Evolutionary conservation across 75 land plant genomes (phyloP).

Genomic region (Azolla pinnata): DNA sequence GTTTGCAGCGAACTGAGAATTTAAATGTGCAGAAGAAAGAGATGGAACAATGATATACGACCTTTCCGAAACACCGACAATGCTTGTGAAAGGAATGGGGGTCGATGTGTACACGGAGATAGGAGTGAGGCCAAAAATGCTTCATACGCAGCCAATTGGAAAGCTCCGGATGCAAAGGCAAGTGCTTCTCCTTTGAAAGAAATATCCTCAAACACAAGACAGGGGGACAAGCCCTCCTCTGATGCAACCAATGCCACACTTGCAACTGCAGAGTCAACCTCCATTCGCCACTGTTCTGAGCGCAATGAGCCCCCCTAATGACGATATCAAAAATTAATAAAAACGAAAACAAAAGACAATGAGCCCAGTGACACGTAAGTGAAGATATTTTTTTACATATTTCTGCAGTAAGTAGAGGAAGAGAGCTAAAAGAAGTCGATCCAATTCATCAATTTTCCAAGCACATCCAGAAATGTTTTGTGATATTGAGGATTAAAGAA

Average conservation of each 20-base stretch:
- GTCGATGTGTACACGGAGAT: constrained; percentile 53
- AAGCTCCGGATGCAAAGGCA: constrained; percentile 32
- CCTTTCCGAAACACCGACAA: constrained; percentile 76
- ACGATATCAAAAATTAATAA: too few species aligned
- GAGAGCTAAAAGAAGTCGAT: too few species aligned
- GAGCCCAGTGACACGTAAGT: too few species aligned
- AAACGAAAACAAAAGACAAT: too few species aligned
- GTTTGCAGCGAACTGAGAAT: too few species aligned
- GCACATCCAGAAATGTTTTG: too few species aligned
- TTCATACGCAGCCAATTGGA: constrained; percentile 70
- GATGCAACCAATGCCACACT: constrained; percentile 51
- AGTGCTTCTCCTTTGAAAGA: constrained; percentile 15
- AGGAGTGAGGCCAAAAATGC: constrained; percentile 74
- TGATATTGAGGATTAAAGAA: too few species aligned
- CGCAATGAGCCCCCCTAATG: constrained; percentile 74
- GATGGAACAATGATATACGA: too few species aligned
- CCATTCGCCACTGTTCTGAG: constrained; percentile 59
- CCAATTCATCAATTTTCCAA: too few species aligned
- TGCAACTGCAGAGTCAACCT: constrained; percentile 55
- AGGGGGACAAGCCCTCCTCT: constrained; percentile 33
- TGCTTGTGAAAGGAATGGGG: constrained; percentile 66
- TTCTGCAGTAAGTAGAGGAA: too few species aligned
- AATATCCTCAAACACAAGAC: constrained; percentile 12
- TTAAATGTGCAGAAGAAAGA: too few species aligned
- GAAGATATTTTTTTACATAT: too few species aligned